Evolutionary conservation across 2,329 filamentous ascomycete genomes (phyloP).

Genomic region (Leptographium galeiforme): DNA sequence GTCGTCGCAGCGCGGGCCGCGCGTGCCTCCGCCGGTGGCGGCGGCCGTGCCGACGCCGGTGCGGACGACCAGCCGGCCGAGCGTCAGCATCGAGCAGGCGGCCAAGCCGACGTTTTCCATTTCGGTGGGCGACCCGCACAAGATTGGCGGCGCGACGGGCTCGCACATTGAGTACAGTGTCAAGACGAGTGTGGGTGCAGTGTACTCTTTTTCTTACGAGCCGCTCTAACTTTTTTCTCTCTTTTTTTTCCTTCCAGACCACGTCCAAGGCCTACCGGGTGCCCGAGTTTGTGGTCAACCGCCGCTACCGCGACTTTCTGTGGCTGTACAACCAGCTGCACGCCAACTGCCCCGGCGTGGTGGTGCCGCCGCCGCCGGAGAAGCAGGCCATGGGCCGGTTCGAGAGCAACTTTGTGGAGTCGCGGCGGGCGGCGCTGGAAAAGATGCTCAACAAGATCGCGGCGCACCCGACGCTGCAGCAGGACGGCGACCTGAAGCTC

Average conservation of each 20-base stretch:
- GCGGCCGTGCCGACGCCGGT: constrained; percentile 39
- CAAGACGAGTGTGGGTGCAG: constrained; percentile 59
- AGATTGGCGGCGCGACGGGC: constrained; percentile 91
- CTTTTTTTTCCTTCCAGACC: constrained; percentile 40
- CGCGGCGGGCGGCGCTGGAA: constrained; percentile 77
- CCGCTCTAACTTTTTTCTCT: neutral
- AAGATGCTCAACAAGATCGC: constrained; percentile 97
- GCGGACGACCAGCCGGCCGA: constrained; percentile 49
- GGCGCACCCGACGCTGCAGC: constrained; percentile 76
- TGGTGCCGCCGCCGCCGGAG: constrained; percentile 90
- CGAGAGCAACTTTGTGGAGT: constrained; percentile 93
- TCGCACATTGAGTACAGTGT: constrained; percentile 98
- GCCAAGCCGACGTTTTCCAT: constrained; percentile 87
- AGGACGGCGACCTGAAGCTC: constrained; percentile 86
- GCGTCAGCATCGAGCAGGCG: constrained; percentile 83
- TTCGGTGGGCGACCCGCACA: constrained; percentile 88
- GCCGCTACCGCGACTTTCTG: constrained; percentile 89
- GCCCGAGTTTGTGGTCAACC: constrained; percentile 82
- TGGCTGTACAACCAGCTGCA: constrained; percentile 96
- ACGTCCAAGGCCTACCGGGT: constrained; percentile 92
- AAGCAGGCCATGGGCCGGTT: constrained; percentile 96
- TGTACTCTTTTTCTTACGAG: too few species aligned
- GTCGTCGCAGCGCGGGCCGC: constrained; percentile 29
- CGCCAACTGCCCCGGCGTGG: constrained; percentile 84
- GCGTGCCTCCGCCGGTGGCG: constrained; percentile 54